These are phyloP conservation scores for Fusarium sp. DNA, from an alignment of 2,329 filamentous ascomycete species.

Conservation along the genomic window DNA sequence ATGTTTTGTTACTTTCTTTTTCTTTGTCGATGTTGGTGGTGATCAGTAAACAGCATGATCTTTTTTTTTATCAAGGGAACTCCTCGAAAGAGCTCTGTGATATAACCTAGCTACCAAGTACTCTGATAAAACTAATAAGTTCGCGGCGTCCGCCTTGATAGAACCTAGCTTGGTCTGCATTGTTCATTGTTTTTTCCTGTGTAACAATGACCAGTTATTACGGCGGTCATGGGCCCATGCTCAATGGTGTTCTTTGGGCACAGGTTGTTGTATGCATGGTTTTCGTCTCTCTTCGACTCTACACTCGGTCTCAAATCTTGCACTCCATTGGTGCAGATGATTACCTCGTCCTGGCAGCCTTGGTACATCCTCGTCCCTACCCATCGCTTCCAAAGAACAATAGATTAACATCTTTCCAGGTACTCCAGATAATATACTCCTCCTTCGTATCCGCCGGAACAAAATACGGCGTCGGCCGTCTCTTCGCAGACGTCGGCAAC, in stretches of 20 bases:
- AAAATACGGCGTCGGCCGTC: constrained; percentile 13
- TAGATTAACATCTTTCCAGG: too few relatives aligned
- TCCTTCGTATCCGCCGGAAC: constrained; percentile 20
- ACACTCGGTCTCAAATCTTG: constrained; percentile 10
- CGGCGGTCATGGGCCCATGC: constrained; percentile 24
- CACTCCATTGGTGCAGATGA: constrained; percentile 19
- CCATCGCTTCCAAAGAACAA: too few relatives aligned
- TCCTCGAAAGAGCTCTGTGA: neutral
- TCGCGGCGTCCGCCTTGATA: rapidly evolving
- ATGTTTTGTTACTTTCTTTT: neutral
- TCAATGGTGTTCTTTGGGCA: constrained; percentile 21
- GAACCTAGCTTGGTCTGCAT: too few relatives aligned
- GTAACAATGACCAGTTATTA: constrained; percentile 19
- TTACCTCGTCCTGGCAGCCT: constrained; percentile 2
- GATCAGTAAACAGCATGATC: neutral
- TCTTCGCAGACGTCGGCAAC: constrained; percentile 7
- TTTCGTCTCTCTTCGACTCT: constrained; percentile 13
- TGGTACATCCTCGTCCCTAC: neutral
- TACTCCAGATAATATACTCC: constrained; percentile 23
- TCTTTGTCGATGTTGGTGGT: neutral
- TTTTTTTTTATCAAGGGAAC: neutral
- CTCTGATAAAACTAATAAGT: neutral
- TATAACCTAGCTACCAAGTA: too few relatives aligned
- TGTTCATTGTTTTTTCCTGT: neutral
- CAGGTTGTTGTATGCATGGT: constrained; percentile 17